phyloP scores from a whole-genome alignment of 352 stramenopile genomes.

The Phytophthora parvispora region DNA sequence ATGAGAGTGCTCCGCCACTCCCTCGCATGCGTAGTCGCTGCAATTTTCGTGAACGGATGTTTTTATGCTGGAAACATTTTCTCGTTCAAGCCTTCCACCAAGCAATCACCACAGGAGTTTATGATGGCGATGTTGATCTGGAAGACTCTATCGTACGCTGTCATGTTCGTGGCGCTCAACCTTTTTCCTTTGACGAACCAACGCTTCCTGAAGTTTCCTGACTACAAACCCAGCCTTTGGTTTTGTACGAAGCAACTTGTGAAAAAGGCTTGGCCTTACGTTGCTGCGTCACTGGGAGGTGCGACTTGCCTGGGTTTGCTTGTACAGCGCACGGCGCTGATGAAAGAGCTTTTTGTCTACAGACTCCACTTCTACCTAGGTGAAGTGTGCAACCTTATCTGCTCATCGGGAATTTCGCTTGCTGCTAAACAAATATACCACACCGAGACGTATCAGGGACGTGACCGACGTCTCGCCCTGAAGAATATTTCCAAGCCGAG shows the following conservation, averaged over 20 bases:
- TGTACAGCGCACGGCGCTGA: not conserved
- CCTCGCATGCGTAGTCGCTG: constrained; percentile 3
- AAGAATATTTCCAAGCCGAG: not conserved
- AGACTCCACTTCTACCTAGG: not conserved
- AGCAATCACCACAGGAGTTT: constrained; percentile 12
- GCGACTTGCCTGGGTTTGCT: not conserved
- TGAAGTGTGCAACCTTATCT: not conserved
- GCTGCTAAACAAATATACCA: not conserved
- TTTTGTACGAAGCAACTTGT: constrained; percentile 10
- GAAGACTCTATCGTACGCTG: not conserved
- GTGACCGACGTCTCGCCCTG: not conserved
- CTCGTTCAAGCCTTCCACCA: constrained; percentile 7
- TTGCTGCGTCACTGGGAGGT: not conserved
- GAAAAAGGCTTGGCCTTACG: not conserved
- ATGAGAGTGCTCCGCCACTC: constrained; percentile 7
- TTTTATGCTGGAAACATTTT: constrained; percentile 21
- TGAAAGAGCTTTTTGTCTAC: not conserved
- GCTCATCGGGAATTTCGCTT: not conserved
- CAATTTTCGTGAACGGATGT: constrained; percentile 9
- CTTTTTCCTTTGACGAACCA: constrained; percentile 9
- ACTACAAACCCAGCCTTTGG: constrained; percentile 1
- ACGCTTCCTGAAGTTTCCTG: constrained; percentile 5
- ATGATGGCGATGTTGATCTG: constrained; percentile 16
- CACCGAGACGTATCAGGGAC: not conserved
- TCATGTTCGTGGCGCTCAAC: constrained; percentile 1